Evolutionary conservation across 176 grass and related monocot genomes (phyloP).

Genomic region (Saccharum officinarum): DNA sequence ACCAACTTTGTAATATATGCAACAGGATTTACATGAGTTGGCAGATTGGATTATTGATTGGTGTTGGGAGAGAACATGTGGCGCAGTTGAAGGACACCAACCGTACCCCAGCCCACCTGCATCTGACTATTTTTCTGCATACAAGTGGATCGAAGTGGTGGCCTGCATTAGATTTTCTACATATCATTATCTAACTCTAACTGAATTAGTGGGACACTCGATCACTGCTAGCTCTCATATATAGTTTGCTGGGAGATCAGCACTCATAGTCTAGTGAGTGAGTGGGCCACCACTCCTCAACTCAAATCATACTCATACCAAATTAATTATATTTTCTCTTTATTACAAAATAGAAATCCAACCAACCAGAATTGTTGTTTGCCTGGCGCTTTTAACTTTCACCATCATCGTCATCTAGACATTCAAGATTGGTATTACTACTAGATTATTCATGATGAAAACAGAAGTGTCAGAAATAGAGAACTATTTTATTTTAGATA

Average conservation of each 20-base stretch:
- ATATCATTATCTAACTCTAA: not conserved
- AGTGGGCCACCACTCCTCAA: conserved; percentile 33
- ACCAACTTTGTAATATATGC: not conserved
- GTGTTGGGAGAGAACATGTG: conserved; percentile 41
- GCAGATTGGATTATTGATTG: not conserved
- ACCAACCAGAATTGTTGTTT: not conserved
- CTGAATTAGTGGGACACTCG: conserved; percentile 41
- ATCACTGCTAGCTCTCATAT: not conserved
- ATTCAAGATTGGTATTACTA: not conserved
- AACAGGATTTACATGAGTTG: not conserved
- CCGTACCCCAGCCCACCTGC: conserved; percentile 5
- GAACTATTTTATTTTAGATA: too few relatives aligned
- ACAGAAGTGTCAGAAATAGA: too few relatives aligned
- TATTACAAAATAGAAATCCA: not conserved
- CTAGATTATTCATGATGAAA: not conserved
- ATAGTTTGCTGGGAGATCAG: not conserved
- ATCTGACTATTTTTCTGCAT: not conserved
- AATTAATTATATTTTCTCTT: not conserved
- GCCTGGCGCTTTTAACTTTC: not conserved
- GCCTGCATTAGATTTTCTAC: not conserved
- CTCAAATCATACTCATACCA: not conserved
- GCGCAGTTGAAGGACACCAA: conserved; percentile 34
- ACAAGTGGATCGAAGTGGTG: not conserved
- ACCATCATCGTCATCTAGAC: not conserved
- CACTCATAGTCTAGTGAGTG: not conserved